These are phyloP conservation scores for Blastobotrys terrestris DNA, from an alignment of 805 yeast species.

Conservation along the genomic window DNA sequence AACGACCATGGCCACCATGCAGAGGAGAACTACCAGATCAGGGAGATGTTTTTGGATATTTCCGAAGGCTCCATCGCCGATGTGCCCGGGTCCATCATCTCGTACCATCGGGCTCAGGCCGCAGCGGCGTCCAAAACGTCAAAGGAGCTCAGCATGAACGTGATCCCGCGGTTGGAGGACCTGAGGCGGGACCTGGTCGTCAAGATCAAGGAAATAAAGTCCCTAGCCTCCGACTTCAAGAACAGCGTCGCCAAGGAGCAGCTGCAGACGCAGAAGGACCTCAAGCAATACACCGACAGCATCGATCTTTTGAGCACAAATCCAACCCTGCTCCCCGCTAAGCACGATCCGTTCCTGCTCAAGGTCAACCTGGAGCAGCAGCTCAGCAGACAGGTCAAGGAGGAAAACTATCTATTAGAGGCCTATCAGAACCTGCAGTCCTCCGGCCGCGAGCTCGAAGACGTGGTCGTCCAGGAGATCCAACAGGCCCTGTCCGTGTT, in stretches of 20 bases:
- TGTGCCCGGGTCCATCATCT: slow-evolving; percentile 61
- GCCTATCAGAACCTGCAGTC: slow-evolving; percentile 82
- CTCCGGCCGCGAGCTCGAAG: slow-evolving; percentile 82
- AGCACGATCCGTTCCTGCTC: slow-evolving; percentile 76
- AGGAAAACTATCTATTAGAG: slow-evolving; percentile 82
- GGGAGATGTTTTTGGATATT: slow-evolving; percentile 52
- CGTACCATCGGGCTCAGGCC: slow-evolving; percentile 59
- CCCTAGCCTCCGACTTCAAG: slow-evolving; percentile 77
- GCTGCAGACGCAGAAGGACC: slow-evolving; percentile 52
- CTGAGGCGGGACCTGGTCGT: slow-evolving; percentile 69
- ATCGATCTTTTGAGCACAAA: slow-evolving; percentile 53
- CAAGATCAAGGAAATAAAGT: slow-evolving; percentile 81
- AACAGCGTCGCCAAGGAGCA: slow-evolving; percentile 67
- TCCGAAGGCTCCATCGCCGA: slow-evolving; percentile 83
- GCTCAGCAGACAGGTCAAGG: slow-evolving; percentile 68
- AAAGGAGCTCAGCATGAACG: slow-evolving; percentile 53
- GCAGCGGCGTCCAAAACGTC: slow-evolving; percentile 51
- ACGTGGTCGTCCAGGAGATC: slow-evolving; percentile 78
- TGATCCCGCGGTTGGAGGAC: slow-evolving; percentile 62
- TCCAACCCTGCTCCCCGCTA: slow-evolving; percentile 40
- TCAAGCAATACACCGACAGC: slow-evolving; percentile 51
- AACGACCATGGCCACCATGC: slow-evolving; percentile 9
- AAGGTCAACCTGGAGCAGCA: slow-evolving; percentile 69
- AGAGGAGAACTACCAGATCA: slow-evolving; percentile 36
- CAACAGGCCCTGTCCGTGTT: slow-evolving; percentile 74